phyloP scores from a whole-genome alignment of 2,329 filamentous ascomycete species.

The Diaporthe destruens region DNA sequence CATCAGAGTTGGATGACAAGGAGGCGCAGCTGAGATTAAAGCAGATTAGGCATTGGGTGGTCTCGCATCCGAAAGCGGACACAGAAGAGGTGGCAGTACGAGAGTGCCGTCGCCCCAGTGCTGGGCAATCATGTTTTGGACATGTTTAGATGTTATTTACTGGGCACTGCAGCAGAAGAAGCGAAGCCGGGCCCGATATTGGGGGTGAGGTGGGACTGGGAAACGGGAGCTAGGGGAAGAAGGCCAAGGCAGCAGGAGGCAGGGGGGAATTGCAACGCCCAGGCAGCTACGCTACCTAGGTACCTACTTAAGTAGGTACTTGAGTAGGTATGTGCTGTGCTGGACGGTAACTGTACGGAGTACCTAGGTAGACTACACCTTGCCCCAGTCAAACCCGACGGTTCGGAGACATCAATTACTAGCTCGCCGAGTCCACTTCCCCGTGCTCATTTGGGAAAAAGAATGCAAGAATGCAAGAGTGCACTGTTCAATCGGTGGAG shows the following conservation, averaged over 20 bases:
- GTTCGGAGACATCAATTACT: neutral
- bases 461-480: neutral
- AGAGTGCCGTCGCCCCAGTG: neutral
- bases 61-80: conserved; percentile 2
- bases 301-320: too few relatives aligned
- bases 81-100: conserved; percentile 1
- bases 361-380: too few relatives aligned
- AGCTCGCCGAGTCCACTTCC: neutral
- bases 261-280: neutral
- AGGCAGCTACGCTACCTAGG: neutral
- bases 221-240: conserved; percentile 15
- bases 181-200: neutral
- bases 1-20: conserved; percentile 16
- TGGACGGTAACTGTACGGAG: too few relatives aligned
- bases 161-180: neutral
- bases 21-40: conserved; percentile 18
- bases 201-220: conserved; percentile 15
- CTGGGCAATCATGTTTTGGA: conserved; percentile 7
- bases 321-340: too few relatives aligned
- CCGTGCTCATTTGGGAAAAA: neutral
- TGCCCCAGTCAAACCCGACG: neutral
- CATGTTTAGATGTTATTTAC: conserved; percentile 20
- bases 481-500: too few relatives aligned
- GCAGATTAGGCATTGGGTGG: conserved; percentile 16
- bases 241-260: conserved; percentile 16